Conservation (phyloP, 2,329 filamentous ascomycete species). For the Aspergillus fijiensis region DNA sequence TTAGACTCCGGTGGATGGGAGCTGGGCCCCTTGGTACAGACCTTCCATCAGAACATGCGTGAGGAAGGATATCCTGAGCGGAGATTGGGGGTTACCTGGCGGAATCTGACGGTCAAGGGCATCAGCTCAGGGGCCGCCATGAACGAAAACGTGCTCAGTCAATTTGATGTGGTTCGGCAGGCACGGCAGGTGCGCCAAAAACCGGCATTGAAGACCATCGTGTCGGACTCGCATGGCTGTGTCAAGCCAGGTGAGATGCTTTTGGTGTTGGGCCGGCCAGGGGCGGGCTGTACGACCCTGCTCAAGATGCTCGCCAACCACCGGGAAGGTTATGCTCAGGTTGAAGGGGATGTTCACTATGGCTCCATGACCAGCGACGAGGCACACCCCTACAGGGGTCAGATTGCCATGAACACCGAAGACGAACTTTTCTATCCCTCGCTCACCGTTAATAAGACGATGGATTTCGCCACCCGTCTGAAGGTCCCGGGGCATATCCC, state of each 20-base stretch:
- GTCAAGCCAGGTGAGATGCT: slow-evolving; percentile 73
- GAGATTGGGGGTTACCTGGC: slow-evolving; percentile 62
- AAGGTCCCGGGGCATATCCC: slow-evolving; percentile 50
- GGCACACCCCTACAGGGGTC: slow-evolving; percentile 51
- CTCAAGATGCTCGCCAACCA: slow-evolving; percentile 68
- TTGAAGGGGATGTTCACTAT: slow-evolving; percentile 60
- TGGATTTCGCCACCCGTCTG: slow-evolving; percentile 61
- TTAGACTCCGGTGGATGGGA: too few relatives aligned
- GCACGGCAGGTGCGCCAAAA: slow-evolving; percentile 54
- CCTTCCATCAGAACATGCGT: too few relatives aligned
- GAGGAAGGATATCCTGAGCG: slow-evolving; percentile 25
- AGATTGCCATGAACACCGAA: slow-evolving; percentile 58
- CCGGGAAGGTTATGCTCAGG: slow-evolving; percentile 56
- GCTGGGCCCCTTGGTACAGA: too few relatives aligned
- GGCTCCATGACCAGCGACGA: slow-evolving; percentile 46
- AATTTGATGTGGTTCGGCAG: slow-evolving; percentile 54
- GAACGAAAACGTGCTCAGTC: slow-evolving; percentile 62
- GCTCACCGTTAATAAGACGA: slow-evolving; percentile 51
- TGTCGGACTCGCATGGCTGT: slow-evolving; percentile 64
- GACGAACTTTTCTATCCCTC: slow-evolving; percentile 53
- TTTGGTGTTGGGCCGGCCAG: slow-evolving; percentile 65
- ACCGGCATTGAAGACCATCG: slow-evolving; percentile 60
- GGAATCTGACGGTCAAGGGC: slow-evolving; percentile 62
- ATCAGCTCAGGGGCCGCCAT: slow-evolving; percentile 60
- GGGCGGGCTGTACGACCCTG: slow-evolving; percentile 68